Evolutionary conservation across 2,329 filamentous ascomycete species (phyloP), one percentile per base, ranked within the genome.

Genomic region (Diaporthe ilicicola): DNA sequence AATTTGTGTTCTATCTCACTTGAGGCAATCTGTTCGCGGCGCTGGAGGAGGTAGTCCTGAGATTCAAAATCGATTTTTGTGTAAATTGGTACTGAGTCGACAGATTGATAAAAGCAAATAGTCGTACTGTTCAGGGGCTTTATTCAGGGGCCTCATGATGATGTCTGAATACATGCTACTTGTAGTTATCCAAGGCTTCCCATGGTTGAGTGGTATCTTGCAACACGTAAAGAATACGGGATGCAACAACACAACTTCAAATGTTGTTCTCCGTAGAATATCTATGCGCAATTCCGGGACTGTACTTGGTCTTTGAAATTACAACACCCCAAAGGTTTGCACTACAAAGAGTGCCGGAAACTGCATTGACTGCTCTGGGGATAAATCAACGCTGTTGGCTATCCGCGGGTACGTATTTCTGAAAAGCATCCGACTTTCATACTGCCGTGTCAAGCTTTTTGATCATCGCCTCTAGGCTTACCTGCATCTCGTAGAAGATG

Each of bases 401-500:
- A 10, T 46, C 34, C 9, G 19, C 22, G 56, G 8, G n/a, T 4
- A 44, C 1, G 42, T 17, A 12, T 34, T 12, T 12, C 7, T 22
- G 19, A n/a, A 46, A 34, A 12, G 29, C 9, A 32, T 17, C 19
- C 10, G 15, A 15, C 3, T 19, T 32, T 68, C 53, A 69, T 24
- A 15, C 13, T 53, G 27, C 39, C 9, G 29, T 54, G 61, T 67
- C 50, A 15, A 67, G 5, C 48, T 56, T 50, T 24, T 22, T 46
- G 9, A 74, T 76, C 53, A 81, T 61, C 17, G 76, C 79, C 74
- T 89, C 87, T 54, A 90, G 74, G 69, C 82, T 83, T 12, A 86
- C 82, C 76, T 90, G 88, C 77, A 87, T 86, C 67, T 88, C 85
- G 61, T 81, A 84, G 77, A 90, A 90, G 67, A 88, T 89, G 74